phyloP scores from a whole-genome alignment of 179 eudicot species.

The Corrigiola litoralis region DNA sequence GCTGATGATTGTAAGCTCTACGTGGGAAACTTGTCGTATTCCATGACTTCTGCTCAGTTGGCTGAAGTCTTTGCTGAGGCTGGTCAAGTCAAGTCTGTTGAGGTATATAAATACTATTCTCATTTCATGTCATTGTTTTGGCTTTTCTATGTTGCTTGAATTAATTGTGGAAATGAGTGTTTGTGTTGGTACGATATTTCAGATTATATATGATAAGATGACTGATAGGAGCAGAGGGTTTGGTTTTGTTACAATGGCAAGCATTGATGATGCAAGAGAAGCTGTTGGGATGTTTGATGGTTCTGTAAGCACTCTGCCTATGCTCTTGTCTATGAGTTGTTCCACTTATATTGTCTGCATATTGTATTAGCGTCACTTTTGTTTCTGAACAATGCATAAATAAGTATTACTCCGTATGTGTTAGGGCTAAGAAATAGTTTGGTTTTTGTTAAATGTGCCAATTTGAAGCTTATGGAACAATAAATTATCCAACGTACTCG shows the following conservation, averaged over 20 bases:
- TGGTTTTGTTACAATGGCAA: slow-evolving; percentile 88
- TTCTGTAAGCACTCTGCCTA: slow-evolving; percentile 61
- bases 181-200: slow-evolving; percentile 2
- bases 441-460: no score
- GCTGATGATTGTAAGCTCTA: slow-evolving; percentile 53
- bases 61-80: slow-evolving; percentile 62
- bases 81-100: slow-evolving; percentile 57
- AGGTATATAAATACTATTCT: slow-evolving; percentile 57
- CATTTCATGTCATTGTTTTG: not conserved
- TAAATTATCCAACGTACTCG: no score
- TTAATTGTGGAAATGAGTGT: not conserved
- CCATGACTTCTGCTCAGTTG: slow-evolving; percentile 56
- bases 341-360: not conserved
- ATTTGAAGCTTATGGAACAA: no score
- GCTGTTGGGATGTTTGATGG: slow-evolving; percentile 87
- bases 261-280: slow-evolving; percentile 57
- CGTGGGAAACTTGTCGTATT: slow-evolving; percentile 77
- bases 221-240: slow-evolving; percentile 92
- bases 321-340: not conserved
- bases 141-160: not conserved
- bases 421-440: no score
- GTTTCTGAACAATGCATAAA: no score
- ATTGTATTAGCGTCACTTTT: not conserved
- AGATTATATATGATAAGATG: slow-evolving; percentile 79
- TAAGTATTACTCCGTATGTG: no score